These are phyloP conservation scores for Aspergillus calidoustus DNA, from an alignment of 2,329 filamentous ascomycete species.

Conservation along the genomic window DNA sequence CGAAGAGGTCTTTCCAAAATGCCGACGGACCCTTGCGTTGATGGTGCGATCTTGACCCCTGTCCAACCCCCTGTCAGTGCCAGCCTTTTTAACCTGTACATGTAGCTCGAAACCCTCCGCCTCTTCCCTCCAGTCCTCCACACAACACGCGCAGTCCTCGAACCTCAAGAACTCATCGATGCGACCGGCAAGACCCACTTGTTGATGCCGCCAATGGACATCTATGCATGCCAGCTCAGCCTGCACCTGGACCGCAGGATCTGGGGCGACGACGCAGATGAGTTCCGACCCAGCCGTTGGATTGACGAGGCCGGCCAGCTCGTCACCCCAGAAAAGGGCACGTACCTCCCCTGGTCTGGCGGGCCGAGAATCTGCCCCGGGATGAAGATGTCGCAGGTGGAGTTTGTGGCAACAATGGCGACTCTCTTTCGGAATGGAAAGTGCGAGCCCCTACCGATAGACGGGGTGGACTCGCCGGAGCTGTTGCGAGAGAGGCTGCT, in stretches of 20 bases:
- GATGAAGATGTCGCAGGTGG: constrained; percentile 60
- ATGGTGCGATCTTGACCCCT: constrained; percentile 44
- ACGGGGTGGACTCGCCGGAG: background rate
- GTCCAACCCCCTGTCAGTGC: too few relatives aligned
- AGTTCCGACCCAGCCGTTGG: constrained; percentile 19
- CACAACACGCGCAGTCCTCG: constrained; percentile 38
- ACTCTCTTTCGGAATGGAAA: constrained; percentile 42
- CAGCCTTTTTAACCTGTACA: too few relatives aligned
- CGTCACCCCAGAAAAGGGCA: constrained; percentile 44
- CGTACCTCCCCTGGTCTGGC: constrained; percentile 54
- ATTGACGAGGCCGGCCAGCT: constrained; percentile 28
- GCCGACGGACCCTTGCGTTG: constrained; percentile 52
- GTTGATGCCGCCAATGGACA: constrained; percentile 38
- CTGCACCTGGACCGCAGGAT: constrained; percentile 9
- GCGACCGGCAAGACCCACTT: constrained; percentile 27
- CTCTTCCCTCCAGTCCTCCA: constrained; percentile 48
- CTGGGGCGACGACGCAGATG: constrained; percentile 10
- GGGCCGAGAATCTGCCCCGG: constrained; percentile 59
- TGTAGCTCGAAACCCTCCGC: constrained; percentile 48
- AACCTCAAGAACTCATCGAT: constrained; percentile 36
- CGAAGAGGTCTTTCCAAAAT: constrained; percentile 47
- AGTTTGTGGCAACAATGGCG: constrained; percentile 55
- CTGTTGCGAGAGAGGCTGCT: background rate
- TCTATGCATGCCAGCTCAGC: constrained; percentile 28
- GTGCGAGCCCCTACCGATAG: constrained; percentile 23